These are phyloP conservation scores for Hypoxylon sp. DNA, from an alignment of 2,329 filamentous ascomycete genomes.

Conservation along the genomic window DNA sequence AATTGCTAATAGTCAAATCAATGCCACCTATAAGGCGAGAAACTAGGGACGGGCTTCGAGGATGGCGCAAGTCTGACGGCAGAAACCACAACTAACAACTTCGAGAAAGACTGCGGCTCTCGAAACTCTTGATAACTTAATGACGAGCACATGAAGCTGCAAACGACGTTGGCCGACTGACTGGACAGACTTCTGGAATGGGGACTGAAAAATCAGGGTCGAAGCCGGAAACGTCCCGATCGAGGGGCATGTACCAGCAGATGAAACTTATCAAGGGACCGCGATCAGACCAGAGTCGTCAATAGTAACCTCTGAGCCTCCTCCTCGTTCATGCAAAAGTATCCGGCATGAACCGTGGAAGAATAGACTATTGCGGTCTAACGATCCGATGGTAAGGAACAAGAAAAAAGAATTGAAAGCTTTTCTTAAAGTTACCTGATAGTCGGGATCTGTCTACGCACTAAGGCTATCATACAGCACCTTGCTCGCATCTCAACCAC, in stretches of 20 bases:
- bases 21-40: slow-evolving; percentile 16
- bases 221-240: slow-evolving; percentile 38
- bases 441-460: slow-evolving; percentile 32
- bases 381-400: slow-evolving; percentile 31
- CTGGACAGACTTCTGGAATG: slow-evolving; percentile 35
- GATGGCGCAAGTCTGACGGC: slow-evolving; percentile 2
- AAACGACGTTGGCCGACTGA: slow-evolving; percentile 25
- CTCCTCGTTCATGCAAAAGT: slow-evolving; percentile 44
- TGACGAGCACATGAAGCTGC: slow-evolving; percentile 15
- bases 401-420: slow-evolving; percentile 19
- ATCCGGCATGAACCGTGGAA: slow-evolving; percentile 41
- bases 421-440: slow-evolving; percentile 21
- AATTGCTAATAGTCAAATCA: slow-evolving; percentile 28
- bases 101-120: neutral
- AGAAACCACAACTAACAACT: slow-evolving; percentile 5
- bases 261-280: slow-evolving; percentile 45
- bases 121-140: slow-evolving; percentile 9
- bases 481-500: slow-evolving; percentile 28
- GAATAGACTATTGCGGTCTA: slow-evolving; percentile 35
- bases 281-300: slow-evolving; percentile 37
- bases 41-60: neutral
- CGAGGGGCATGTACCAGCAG: slow-evolving; percentile 43
- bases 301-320: slow-evolving; percentile 43
- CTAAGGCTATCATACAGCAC: slow-evolving; percentile 18
- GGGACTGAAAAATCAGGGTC: slow-evolving; percentile 23